A percentile compares a stretch with the other conserved stretches of the same genome.
These are phyloP conservation scores for Chlamydomonas schloesseri DNA, from an alignment of 139 green algal genomes.

Conservation along the genomic window DNA sequence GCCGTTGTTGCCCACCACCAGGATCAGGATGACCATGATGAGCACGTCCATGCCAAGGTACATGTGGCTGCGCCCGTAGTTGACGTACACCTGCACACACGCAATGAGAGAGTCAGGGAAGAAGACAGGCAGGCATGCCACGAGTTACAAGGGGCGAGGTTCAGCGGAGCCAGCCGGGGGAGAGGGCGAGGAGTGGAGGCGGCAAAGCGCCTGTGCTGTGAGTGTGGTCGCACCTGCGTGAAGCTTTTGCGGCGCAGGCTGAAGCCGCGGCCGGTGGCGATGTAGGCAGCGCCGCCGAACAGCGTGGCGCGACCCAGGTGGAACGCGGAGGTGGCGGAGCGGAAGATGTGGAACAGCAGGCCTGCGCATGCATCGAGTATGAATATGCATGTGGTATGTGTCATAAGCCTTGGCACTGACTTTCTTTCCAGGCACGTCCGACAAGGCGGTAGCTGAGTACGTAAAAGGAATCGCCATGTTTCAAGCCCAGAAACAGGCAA, in stretches of 20 bases:
- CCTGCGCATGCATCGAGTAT: too few species aligned
- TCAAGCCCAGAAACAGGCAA: too few species aligned
- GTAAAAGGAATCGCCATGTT: too few species aligned
- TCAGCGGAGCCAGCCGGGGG: too few species aligned
- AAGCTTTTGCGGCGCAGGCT: constrained; percentile 77
- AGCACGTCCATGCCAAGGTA: constrained; percentile 76
- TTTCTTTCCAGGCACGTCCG: too few species aligned
- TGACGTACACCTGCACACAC: constrained; percentile 7
- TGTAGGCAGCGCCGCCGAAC: constrained; percentile 81
- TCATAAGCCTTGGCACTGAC: too few species aligned
- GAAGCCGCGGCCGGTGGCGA: constrained; percentile 85
- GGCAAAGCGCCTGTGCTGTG: too few species aligned
- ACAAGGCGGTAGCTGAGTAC: too few species aligned
- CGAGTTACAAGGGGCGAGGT: too few species aligned
- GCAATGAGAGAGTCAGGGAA: neutral
- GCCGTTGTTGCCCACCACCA: constrained; percentile 34
- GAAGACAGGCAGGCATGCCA: too few species aligned
- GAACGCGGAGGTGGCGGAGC: constrained; percentile 68
- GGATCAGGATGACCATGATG: constrained; percentile 66
- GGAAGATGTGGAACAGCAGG: constrained; percentile 80
- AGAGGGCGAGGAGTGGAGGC: too few species aligned
- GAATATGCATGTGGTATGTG: too few species aligned
- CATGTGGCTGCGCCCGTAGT: constrained; percentile 73
- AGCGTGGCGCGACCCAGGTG: constrained; percentile 75
- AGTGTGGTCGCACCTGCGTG: constrained; percentile 55